Evolutionary conservation across 805 yeast species (phyloP).

Genomic region (Candida montana): DNA sequence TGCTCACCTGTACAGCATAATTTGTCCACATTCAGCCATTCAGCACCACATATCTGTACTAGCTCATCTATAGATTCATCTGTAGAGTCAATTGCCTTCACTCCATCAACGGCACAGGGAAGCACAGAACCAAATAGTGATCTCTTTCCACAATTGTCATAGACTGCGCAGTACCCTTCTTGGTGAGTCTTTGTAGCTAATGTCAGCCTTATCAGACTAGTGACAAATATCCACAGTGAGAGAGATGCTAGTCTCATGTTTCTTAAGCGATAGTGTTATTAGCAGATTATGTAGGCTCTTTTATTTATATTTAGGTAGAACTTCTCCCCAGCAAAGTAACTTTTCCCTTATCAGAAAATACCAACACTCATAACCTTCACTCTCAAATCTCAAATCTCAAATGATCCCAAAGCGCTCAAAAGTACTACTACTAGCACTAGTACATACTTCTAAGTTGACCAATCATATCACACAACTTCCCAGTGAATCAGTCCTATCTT

Average conservation of each 20-base stretch:
- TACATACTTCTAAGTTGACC: too few relatives aligned
- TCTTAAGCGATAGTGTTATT: too few relatives aligned
- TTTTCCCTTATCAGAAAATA: not conserved
- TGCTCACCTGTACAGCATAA: constrained; percentile 75
- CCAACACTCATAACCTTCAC: too few relatives aligned
- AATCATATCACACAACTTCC: too few relatives aligned
- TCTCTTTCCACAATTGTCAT: constrained; percentile 66
- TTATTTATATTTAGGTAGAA: too few relatives aligned
- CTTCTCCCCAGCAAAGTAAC: too few relatives aligned
- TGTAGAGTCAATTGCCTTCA: constrained; percentile 42
- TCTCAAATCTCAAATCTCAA: too few relatives aligned
- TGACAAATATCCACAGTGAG: not conserved
- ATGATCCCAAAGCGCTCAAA: too few relatives aligned
- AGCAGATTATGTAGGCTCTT: too few relatives aligned
- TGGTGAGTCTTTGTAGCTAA: constrained; percentile 1
- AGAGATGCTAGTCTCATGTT: not conserved
- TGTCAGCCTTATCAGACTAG: not conserved
- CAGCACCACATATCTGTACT: constrained; percentile 64
- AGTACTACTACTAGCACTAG: too few relatives aligned
- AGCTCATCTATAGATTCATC: constrained; percentile 40
- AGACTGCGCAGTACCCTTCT: constrained; percentile 28
- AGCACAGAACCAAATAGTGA: constrained; percentile 71
- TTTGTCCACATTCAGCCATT: constrained; percentile 43
- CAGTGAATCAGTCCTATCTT: too few relatives aligned
- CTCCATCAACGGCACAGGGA: constrained; percentile 67